Evolutionary conservation across 2,329 filamentous ascomycete species (phyloP).

Genomic region (Parastagonospora avenae): DNA sequence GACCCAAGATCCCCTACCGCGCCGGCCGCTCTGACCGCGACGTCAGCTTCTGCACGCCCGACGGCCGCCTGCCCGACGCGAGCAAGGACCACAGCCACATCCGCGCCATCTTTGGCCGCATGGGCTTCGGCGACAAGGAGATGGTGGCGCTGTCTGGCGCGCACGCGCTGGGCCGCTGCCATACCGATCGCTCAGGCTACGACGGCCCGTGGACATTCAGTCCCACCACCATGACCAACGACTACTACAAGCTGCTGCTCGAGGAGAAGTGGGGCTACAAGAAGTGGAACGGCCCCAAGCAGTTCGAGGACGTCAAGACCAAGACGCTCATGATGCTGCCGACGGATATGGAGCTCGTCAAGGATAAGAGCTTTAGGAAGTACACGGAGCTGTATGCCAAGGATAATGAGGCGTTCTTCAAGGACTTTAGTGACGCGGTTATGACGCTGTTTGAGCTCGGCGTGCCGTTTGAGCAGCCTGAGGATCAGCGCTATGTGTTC

Average conservation of each 20-base stretch:
- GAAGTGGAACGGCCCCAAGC: conserved; percentile 95
- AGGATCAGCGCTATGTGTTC: conserved; percentile 53
- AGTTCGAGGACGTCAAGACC: conserved; percentile 86
- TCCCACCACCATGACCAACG: conserved; percentile 84
- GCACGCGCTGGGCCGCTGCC: conserved; percentile 86
- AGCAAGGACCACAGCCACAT: conserved; percentile 78
- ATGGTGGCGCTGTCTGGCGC: conserved; percentile 88
- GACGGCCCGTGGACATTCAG: conserved; percentile 83
- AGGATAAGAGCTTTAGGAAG: conserved; percentile 84
- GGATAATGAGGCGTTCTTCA: conserved; percentile 90
- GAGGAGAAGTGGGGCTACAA: conserved; percentile 94
- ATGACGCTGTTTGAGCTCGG: conserved; percentile 90
- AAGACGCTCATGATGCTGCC: conserved; percentile 98
- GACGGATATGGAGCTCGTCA: conserved; percentile 82
- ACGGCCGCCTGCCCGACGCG: conserved; percentile 87
- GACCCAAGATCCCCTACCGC: conserved; percentile 84
- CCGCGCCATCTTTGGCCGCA: conserved; percentile 89
- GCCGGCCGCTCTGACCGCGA: conserved; percentile 85
- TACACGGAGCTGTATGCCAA: conserved; percentile 87
- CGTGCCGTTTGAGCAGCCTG: conserved; percentile 74
- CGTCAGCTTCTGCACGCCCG: conserved; percentile 83
- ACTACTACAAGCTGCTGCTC: conserved; percentile 86
- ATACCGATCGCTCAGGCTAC: conserved; percentile 85
- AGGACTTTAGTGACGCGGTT: conserved; percentile 82
- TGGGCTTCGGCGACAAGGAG: conserved; percentile 97